A percentile compares a stretch with the other conserved stretches of the same genome.
Conservation (phyloP, 1,284 basidiomycete species). For the Marasmius fiardii region DNA sequence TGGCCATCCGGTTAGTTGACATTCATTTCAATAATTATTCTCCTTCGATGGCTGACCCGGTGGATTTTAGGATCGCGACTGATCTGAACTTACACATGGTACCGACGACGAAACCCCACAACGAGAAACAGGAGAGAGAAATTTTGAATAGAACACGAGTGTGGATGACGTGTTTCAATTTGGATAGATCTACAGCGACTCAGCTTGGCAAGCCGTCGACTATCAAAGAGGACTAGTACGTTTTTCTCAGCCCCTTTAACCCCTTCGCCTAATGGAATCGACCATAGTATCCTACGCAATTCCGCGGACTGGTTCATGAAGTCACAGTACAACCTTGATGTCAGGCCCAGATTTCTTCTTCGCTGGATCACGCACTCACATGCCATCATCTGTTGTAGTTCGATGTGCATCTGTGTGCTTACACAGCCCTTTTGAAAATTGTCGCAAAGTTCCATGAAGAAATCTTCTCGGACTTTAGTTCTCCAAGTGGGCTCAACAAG, state of each 20-base stretch:
- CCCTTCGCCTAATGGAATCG: conserved; percentile 8
- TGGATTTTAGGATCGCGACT: conserved; percentile 68
- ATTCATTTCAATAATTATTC: neutral
- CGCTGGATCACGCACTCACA: neutral
- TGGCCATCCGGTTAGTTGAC: conserved; percentile 61
- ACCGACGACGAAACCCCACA: conserved; percentile 51
- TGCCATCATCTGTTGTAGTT: conserved; percentile 36
- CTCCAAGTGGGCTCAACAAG: conserved; percentile 70
- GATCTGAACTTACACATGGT: conserved; percentile 82
- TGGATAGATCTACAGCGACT: conserved; percentile 80
- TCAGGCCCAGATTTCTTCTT: conserved; percentile 25
- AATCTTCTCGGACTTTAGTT: conserved; percentile 69
- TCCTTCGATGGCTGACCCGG: neutral
- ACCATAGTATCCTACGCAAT: conserved; percentile 63
- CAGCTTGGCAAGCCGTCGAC: conserved; percentile 87
- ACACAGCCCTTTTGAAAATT: conserved; percentile 66
- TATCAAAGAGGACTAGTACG: conserved; percentile 80
- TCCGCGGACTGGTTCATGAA: conserved; percentile 76
- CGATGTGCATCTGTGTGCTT: conserved; percentile 72
- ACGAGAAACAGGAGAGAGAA: conserved; percentile 74
- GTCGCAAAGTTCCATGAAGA: conserved; percentile 73
- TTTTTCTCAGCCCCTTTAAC: conserved; percentile 14
- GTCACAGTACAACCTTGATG: conserved; percentile 57
- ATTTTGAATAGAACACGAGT: conserved; percentile 76
- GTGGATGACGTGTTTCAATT: conserved; percentile 86